Base-by-base conservation (phyloP, 1,284 basidiomycete genomes). In the Ustilago esculenta region DNA sequence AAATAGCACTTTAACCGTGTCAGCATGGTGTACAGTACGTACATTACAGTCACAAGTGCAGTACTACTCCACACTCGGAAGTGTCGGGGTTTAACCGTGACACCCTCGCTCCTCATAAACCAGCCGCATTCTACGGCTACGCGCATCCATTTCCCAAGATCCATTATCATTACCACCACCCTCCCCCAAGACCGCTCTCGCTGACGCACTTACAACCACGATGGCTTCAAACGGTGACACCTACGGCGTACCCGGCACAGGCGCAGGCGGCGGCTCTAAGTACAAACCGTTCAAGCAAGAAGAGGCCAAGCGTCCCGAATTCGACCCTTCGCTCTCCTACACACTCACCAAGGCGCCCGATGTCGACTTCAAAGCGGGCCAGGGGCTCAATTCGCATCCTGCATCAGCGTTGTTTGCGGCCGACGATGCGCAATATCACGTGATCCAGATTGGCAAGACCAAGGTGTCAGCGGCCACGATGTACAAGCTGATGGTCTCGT, bases 401-500 rank as follows among this genome's bases (percentile, higher is more conserved):
- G 53, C 54, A 2, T 51, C 68, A 0, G 27, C 45, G 6, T 34
- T 14, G 0, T 55, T 63, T n/a, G 50, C 40, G 4, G 43, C 70
- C 2, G 68, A 68, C 18, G 46, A 66, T 20, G 57, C 73, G 15
- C 29, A 39, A 29, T 77, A 50, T 49, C 54, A 67, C 33, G 59
- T 74, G 18, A 69, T 77, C 20, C 57, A 76, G 33, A 52, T 69
- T 9, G 67, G 64, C 25, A 69, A 68, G 55, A 75, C 72, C 17
- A 54, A 70, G 20, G 65, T 77, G 3, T 33, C 52, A 5, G 23
- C 66, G 1, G 39, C 48, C 1, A 55, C 60, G 9, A 52, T 77
- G 44, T 77, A 77, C 65, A 75, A 75, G 61, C 56, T 76, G 21
- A 65, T 77, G 65, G 44, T 73, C 15, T 72, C 72, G 5, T 69